phyloP scores from a whole-genome alignment of 352 stramenopile genomes.

The Globisporangium viniferum region DNA sequence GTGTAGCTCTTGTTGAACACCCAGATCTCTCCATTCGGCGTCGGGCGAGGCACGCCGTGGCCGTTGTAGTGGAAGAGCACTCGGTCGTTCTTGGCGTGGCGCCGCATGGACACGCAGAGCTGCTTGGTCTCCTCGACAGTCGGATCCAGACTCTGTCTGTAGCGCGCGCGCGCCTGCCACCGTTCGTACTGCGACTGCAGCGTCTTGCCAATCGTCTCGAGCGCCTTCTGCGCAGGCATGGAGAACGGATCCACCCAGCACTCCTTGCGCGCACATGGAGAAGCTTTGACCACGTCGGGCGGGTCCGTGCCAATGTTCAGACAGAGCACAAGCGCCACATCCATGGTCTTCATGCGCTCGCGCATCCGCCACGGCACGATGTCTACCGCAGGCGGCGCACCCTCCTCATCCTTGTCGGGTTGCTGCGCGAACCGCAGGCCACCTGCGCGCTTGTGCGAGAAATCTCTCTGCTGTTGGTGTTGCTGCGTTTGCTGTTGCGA shows the following conservation, averaged over 20 bases:
- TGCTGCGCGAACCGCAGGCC: constrained; percentile 66
- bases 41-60: constrained; percentile 97
- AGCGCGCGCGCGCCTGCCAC: constrained; percentile 94
- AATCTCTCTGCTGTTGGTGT: neutral
- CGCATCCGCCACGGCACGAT: constrained; percentile 85
- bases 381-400: constrained; percentile 28
- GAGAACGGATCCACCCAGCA: constrained; percentile 98
- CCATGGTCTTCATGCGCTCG: constrained; percentile 89
- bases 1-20: constrained; percentile 99
- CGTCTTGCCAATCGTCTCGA: constrained; percentile 95
- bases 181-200: constrained; percentile 95
- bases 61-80: constrained; percentile 99
- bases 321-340: constrained; percentile 96
- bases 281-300: constrained; percentile 96
- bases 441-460: constrained; percentile 30
- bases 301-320: constrained; percentile 98
- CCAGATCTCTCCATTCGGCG: constrained; percentile 98
- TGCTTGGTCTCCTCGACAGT: constrained; percentile 95
- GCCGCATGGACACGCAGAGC: constrained; percentile 91
- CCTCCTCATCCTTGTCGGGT: constrained; percentile 26
- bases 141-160: constrained; percentile 94
- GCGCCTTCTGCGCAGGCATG: constrained; percentile 92
- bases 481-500: neutral
- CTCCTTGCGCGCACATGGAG: constrained; percentile 95
- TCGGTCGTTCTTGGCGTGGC: constrained; percentile 91